phyloP scores from a whole-genome alignment of 257 asterid species.

The Solanum tarapatanum region DNA sequence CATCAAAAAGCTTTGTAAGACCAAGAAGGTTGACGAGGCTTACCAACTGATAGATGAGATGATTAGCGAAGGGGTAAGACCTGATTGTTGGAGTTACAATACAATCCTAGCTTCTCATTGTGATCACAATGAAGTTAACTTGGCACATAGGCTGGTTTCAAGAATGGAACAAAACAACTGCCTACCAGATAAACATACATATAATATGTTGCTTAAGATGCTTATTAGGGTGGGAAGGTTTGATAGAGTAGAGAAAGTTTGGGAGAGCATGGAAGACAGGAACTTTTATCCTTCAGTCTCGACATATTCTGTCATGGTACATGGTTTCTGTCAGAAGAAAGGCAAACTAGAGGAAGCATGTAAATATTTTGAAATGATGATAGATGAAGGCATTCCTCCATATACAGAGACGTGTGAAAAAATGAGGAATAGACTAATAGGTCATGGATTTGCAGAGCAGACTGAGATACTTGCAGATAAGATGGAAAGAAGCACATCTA shows the following conservation, averaged over 20 bases:
- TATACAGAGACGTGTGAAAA: conserved; percentile 40
- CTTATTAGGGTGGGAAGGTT: conserved; percentile 72
- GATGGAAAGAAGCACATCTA: conserved; percentile 71
- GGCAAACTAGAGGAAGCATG: conserved; percentile 67
- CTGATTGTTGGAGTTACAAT: conserved; percentile 76
- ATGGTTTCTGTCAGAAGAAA: conserved; percentile 72
- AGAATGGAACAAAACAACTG: conserved; percentile 46
- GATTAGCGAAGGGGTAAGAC: conserved; percentile 35
- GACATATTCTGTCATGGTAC: conserved; percentile 78
- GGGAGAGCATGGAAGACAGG: conserved; percentile 64
- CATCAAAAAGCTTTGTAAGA: conserved; percentile 66
- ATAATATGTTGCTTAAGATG: conserved; percentile 83
- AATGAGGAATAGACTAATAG: conserved; percentile 64
- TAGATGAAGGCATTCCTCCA: conserved; percentile 92
- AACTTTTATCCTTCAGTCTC: conserved; percentile 70
- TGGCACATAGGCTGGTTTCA: conserved; percentile 46
- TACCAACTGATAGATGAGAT: conserved; percentile 64
- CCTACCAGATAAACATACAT: conserved; percentile 47
- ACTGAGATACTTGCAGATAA: conserved; percentile 65
- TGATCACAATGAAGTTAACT: conserved; percentile 66
- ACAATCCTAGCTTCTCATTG: conserved; percentile 55
- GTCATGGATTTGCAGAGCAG: conserved; percentile 53
- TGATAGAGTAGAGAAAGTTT: conserved; percentile 54
- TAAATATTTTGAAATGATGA: conserved; percentile 66
- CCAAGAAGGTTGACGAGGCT: conserved; percentile 54